Base-by-base conservation (phyloP, 805 yeast species). In the Metschnikowia hibisci region DNA sequence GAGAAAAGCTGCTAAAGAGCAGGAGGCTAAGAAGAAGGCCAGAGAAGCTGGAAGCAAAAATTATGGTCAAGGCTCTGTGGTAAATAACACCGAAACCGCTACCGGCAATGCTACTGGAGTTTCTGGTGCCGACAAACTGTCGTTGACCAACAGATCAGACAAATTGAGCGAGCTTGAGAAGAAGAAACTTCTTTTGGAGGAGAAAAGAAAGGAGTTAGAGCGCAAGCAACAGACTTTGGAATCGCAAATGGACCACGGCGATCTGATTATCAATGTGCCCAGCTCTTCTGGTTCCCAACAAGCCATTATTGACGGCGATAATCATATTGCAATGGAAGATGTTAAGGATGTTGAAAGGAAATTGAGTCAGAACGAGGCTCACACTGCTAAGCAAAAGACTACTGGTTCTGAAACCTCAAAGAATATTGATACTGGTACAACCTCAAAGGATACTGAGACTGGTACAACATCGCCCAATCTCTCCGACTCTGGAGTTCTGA, bases 241-340 rank as follows among this genome's bases (percentile, higher is more conserved):
- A 13, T 41, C 48, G 9, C 47, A 50, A 15, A 45, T 47, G 43
- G 56, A 56, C 8, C 35, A 34, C 18, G 48, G 52, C 18, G 64
- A 60, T 35, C 27, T 39, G 3, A 42, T 57, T 20, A 51, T 59
- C 30, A 27, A 42, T 14, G 42, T 50, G 7, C 41, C 43, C 6
- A 48, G 45, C 32, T 23, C 41, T 4, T 37, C 43, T 3, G 61
- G 61, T 3, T 16, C 46, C 2, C 38, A 41, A 6, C 45, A 43
- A 13, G 56, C 67, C 10, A 68, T 73, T 12, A 71, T 73, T 34
- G 77, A 73, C 45, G 54, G 61, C 47, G 63, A 62, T 47, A 44
- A 50, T 28, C 77, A 72, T 46, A 53, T 65, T 25, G 43, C 53
- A 6, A 44, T 35, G 44, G 37, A 36, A 11, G 54, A 50, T 20